These are phyloP conservation scores for Gentiana macrophylla DNA, from an alignment of 257 asterid species.

Conservation along the genomic window DNA sequence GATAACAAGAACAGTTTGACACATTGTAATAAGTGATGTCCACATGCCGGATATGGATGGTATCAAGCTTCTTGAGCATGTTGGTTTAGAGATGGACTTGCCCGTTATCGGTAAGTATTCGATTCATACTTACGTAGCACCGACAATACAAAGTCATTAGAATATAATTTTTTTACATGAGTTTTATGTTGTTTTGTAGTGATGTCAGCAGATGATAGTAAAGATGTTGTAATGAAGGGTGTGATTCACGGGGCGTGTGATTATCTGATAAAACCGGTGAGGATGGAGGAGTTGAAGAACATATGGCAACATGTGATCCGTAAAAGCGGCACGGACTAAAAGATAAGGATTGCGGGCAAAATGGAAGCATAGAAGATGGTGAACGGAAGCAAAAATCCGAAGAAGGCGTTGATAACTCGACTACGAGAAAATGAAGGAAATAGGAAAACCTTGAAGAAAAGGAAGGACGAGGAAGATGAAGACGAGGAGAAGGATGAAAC, in stretches of 20 bases:
- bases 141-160: no score
- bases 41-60: slow-evolving; percentile 99
- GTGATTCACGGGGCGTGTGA: slow-evolving; percentile 95
- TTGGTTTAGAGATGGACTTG: slow-evolving; percentile 92
- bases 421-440: slow-evolving; percentile 72
- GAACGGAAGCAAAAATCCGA: slow-evolving; percentile 43
- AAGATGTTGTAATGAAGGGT: slow-evolving; percentile 87
- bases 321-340: slow-evolving; percentile 58
- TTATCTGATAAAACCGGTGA: slow-evolving; percentile 84
- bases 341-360: slow-evolving; percentile 60
- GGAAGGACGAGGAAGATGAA: slow-evolving; percentile 85
- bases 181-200: slow-evolving; percentile 31
- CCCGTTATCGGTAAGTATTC: slow-evolving; percentile 87
- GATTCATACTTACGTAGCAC: neutral
- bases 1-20: slow-evolving; percentile 60
- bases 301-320: slow-evolving; percentile 98
- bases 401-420: slow-evolving; percentile 66
- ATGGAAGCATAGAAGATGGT: slow-evolving; percentile 59
- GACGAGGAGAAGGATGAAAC: slow-evolving; percentile 74
- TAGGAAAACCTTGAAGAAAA: slow-evolving; percentile 58
- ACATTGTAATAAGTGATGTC: slow-evolving; percentile 87
- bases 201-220: slow-evolving; percentile 98
- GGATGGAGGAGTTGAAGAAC: slow-evolving; percentile 91
- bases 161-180: slow-evolving; percentile 5
- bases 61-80: slow-evolving; percentile 73